Evolutionary conservation across 1,139 yeast species (phyloP), one percentile per base, ranked within the genome.

Genomic region (Nematodospora anomalae): DNA sequence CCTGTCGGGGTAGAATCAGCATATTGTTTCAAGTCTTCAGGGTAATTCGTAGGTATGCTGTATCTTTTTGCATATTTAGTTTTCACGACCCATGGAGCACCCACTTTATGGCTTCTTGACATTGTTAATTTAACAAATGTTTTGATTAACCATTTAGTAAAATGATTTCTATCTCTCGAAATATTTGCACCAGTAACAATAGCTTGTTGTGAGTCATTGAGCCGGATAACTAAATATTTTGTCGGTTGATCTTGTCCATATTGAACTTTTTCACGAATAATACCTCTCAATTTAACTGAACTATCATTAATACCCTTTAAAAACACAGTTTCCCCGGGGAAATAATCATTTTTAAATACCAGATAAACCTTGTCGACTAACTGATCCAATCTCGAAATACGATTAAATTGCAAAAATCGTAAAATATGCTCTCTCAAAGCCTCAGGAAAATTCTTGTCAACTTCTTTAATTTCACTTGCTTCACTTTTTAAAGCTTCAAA

Each of bases 1-100:
- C 71, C 70, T 15, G 62, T 62, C 6, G 73, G 70, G 2, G 73
- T 65, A 3, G 72, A 55, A 15, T 57, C 55, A 33, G 63, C 65
- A 49, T 49, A 73, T 33, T 69, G 74, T 37, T 65, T 61, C 41
- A 76, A 58, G 41, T 75, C 76, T 8, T 73, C 71, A 0, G 87
- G 87, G 50, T 73, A 76, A 31, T 70, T 79, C 30, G 72, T 67
- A 9, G 83, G 74, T 8, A 80, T 80, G 49, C 83, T 64, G 52
- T 77, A 80, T 45, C 71, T 72, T 42, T 66, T 69, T 2, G 85
- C 85, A 56, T 79, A 88, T 48, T 82, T 80, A 23, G 78, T 80
- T 55, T 84, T 85, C n/a, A 92, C 95, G 13, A 92, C 81, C 97
- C 97, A 92, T 1, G 98, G 97, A 2, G 97, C 95, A 2, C 97